Base-by-base conservation (phyloP, 768 basidiomycete species). In the Naganishia vishniacii region DNA sequence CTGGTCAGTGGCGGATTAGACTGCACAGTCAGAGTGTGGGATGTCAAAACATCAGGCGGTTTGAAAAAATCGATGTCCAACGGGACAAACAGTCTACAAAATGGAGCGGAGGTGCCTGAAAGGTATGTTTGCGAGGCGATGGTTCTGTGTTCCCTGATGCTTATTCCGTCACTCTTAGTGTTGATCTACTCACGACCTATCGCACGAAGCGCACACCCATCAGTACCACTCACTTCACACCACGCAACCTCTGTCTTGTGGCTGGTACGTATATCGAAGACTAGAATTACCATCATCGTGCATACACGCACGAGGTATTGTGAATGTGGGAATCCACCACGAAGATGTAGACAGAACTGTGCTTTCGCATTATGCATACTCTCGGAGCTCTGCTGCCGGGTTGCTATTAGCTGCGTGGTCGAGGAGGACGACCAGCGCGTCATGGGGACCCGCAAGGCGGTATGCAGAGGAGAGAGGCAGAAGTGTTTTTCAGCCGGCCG, bases 1-100 rank as follows among this genome's bases (percentile, higher is more conserved):
- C 83, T 99, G 37, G 87, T 97, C 13, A 93, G 90, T 64, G 93
- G 93, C 6, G 83, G 88, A 26, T 85, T 91, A 31, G 95, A 99
- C 75, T 93, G 90, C 84, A 97, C 95, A 0, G 92, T 97, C 18
- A 83, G 94, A n/a, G 92, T 91, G 63, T 99, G 95, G 95, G 95
- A 99, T 75, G 86, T 95, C 37, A 93, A 88, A 77, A 78, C 37
- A 34, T n/a, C 56, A 58, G 53, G 56, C 47, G 48, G 18, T 23
- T n/a, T 34, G 48, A 29, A 59, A 51, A 51, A 51, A n/a, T 31
- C 28, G 3, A 31, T 51, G 32, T n/a, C 56, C 67, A 32, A 46
- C 48, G 64, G 66, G 20, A 46, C 40, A 23, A 51, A 26, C 31
- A 37, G 44, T 20, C 44, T 32, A 13, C 53, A 61, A 41, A 44